Percentiles rank a stretch among this genome's conserved stretches.
Conservation (phyloP, 2,329 filamentous ascomycete species). For the Alternaria sp. region DNA sequence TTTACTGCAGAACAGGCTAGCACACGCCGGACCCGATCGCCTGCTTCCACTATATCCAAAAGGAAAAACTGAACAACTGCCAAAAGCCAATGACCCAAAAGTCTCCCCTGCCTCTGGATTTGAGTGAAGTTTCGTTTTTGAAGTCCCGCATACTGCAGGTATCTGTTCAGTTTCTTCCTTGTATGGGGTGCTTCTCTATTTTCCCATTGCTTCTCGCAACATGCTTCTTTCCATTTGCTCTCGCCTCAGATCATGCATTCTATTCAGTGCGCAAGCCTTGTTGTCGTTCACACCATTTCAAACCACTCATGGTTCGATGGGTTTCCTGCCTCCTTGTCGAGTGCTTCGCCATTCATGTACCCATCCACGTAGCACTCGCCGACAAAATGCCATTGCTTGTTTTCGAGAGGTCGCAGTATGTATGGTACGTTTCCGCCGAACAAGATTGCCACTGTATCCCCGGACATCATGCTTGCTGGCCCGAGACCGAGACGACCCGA, state of each 20-base stretch:
- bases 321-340: accelerated
- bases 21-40: not conserved
- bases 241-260: no score
- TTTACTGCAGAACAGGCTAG: not conserved
- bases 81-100: no score
- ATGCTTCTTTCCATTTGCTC: no score
- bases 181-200: no score
- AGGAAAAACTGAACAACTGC: no score
- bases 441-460: not conserved
- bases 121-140: no score
- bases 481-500: not conserved
- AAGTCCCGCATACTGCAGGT: no score
- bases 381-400: not conserved
- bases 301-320: not conserved
- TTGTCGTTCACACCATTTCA: not conserved
- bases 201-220: no score
- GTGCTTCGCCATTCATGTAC: not conserved
- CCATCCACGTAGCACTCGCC: not conserved
- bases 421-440: not conserved
- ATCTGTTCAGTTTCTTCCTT: no score
- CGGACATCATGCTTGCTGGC: not conserved
- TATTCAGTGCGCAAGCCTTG: no score
- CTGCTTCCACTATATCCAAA: no score
- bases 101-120: no score
- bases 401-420: accelerated